A percentile compares a stretch with the other conserved stretches of the same genome.
These are phyloP conservation scores for Pelagophyceae sp. DNA, from an alignment of 352 stramenopile species.

Conservation along the genomic window DNA sequence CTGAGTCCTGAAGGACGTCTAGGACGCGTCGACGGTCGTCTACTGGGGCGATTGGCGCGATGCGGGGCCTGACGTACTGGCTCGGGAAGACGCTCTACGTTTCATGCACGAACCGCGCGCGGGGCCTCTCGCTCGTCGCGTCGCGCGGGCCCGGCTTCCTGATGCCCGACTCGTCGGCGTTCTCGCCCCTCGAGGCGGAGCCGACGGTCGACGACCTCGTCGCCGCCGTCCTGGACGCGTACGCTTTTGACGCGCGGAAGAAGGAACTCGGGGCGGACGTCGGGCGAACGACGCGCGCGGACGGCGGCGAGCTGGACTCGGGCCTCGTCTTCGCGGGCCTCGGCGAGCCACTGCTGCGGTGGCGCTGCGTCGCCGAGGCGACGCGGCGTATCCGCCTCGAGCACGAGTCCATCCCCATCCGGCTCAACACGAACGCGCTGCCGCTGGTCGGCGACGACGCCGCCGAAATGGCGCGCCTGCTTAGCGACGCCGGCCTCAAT, in stretches of 20 bases:
- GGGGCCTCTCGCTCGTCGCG: background rate
- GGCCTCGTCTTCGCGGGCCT: background rate
- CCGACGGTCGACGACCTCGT: background rate
- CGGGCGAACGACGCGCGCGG: background rate
- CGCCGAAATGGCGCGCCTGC: background rate
- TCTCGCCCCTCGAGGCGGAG: background rate
- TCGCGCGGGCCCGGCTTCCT: background rate
- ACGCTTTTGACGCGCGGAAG: background rate
- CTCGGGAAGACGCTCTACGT: background rate
- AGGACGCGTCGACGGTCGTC: no score
- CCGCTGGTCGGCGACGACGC: no score
- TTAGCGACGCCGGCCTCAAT: background rate
- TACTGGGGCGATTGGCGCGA: no score
- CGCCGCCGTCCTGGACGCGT: background rate
- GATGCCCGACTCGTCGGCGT: background rate
- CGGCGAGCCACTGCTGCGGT: background rate
- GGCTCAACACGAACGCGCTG: background rate
- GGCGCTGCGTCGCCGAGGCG: background rate
- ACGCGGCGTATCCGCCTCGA: background rate
- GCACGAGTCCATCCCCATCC: background rate
- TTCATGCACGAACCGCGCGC: background rate
- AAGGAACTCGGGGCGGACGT: background rate
- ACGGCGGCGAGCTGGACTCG: background rate
- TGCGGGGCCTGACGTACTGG: background rate
- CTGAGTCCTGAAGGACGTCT: no score